Evolutionary conservation across 2,329 filamentous ascomycete species (phyloP), one percentile per base, ranked within the genome.

Genomic region (Claviceps sorghi): DNA sequence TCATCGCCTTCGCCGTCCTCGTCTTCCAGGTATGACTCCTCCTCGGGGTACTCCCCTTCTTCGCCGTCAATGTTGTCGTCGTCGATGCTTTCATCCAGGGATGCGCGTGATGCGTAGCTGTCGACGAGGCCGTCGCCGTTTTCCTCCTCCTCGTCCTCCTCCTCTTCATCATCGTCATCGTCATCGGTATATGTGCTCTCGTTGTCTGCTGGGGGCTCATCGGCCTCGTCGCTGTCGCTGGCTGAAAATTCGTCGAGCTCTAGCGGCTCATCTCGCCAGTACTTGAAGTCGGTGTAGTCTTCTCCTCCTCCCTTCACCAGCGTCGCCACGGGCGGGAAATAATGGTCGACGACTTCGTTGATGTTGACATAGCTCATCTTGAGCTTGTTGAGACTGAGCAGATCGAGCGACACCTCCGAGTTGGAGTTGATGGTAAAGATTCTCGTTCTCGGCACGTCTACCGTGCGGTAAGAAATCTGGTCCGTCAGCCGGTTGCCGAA

Each of bases 361-460:
- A 98, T 98, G 62, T 88, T 90, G 56, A 95, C 88, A 65, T 98
- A 98, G 57, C 87, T 95, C 61, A 94, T 91, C 71, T 93, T 95
- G 65, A 97, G 86, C 66, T 89, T 94, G 69, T 95, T 96, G 52
- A 97, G 76, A 56, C 83, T 91, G 44, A 97, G 73, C 45, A 98
- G 73, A 64, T 97, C 91, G 22, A 98, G 73, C 30, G 86, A 91
- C 32, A 98, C 90, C 67, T 98, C 93, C 1, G 91, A 90, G 63
- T 97, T 95, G 51, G 88, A 93, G 68, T 98, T 98, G 74, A 98
- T 98, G 17, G 93, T 96, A 68, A 98, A 98, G 60, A 98, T 98
- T 51, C 93, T 80, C 26, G 85, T 94, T 50, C 86, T 84, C 0
- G 93, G 93, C 42, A 98, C 95, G 64, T 95, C 94, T 51, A 98